phyloP scores from a whole-genome alignment of 202 grass and related monocot species.

The Digitaria exilis region DNA sequence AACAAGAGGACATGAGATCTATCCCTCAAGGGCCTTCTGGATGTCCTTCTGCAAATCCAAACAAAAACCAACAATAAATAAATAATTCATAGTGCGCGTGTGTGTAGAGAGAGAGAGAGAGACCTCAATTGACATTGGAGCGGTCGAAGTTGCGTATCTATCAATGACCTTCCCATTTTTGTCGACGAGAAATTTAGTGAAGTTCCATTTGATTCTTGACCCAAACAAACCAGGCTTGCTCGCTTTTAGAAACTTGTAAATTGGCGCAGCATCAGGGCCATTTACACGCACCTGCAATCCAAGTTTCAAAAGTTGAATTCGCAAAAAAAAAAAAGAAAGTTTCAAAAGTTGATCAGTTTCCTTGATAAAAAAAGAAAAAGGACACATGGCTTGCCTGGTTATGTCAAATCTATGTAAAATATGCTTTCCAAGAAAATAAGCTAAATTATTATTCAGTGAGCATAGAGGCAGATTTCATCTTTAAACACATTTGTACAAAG shows the following conservation, averaged over 20 bases:
- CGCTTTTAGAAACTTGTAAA: constrained; percentile 92
- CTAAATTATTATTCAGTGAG: background rate
- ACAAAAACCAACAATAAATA: constrained; percentile 15
- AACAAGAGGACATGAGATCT: background rate
- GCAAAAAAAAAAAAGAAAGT: too few species aligned
- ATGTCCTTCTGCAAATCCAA: constrained; percentile 69
- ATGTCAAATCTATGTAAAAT: background rate
- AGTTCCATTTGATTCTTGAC: constrained; percentile 96
- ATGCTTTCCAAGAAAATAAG: background rate
- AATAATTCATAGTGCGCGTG: background rate
- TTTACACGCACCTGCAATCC: constrained; percentile 76
- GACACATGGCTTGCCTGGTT: background rate
- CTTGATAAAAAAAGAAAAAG: background rate
- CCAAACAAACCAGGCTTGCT: constrained; percentile 78
- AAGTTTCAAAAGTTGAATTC: too few species aligned
- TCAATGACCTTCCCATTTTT: constrained; percentile 86
- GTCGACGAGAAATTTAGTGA: constrained; percentile 90
- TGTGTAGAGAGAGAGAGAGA: background rate
- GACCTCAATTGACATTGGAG: constrained; percentile 77
- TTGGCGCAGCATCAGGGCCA: constrained; percentile 62
- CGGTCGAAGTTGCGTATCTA: constrained; percentile 61
- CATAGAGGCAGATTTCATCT: background rate
- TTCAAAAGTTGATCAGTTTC: background rate
- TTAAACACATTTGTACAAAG: background rate
- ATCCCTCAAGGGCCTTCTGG: constrained; percentile 54